Evolutionary conservation across 495 filamentous ascomycete genomes (phyloP).

Genomic region (Bathelium albidoporum): DNA sequence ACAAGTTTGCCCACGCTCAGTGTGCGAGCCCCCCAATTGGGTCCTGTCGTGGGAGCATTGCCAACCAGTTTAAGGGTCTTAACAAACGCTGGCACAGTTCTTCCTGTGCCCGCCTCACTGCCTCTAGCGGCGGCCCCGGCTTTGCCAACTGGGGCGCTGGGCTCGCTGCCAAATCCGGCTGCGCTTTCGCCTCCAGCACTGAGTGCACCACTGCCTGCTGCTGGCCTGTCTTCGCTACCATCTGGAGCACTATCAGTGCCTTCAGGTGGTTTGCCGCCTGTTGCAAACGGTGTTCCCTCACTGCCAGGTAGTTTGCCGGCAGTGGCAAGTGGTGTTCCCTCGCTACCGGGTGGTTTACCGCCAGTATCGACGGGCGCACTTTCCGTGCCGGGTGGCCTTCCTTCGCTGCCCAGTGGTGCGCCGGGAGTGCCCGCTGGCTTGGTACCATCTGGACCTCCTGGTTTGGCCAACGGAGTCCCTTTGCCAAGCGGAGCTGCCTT

Average conservation of each 20-base stretch:
- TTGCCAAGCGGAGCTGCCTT: neutral
- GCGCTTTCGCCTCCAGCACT: neutral
- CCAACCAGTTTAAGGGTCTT: neutral
- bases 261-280: neutral
- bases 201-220: neutral
- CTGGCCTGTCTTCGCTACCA: neutral
- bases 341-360: neutral
- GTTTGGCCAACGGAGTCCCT: neutral
- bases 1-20: neutral
- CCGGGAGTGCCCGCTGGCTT: neutral
- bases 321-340: neutral
- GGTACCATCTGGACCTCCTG: neutral
- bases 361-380: neutral
- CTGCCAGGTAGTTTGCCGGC: neutral
- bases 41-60: neutral
- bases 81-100: neutral
- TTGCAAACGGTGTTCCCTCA: neutral
- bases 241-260: neutral
- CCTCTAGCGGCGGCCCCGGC: neutral
- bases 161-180: neutral
- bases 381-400: neutral
- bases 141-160: neutral
- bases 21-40: neutral
- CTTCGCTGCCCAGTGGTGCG: neutral
- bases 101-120: neutral